Evolutionary conservation across 2,329 filamentous ascomycete genomes (phyloP), one percentile per base, ranked within the genome.

Genomic region (Ascochyta rabiei): DNA sequence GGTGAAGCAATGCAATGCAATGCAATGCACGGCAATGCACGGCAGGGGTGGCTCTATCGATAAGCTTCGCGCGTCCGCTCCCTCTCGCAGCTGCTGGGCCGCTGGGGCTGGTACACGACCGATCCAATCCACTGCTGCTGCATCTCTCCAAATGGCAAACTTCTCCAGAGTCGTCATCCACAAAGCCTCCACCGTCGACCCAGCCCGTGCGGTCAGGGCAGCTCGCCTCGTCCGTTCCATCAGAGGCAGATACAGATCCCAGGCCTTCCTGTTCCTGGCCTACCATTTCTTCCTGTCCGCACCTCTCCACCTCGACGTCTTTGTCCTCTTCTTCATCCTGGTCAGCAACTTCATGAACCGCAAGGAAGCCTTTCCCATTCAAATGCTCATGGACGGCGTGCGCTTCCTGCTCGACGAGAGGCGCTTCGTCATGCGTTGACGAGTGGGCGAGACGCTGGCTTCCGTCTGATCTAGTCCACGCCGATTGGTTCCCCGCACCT

Each of bases 331-430:
- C 53, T 72, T 71, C 49, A 69, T 72, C 44, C 65, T 72, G n/a
- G 68, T 71, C 61, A 70, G 65, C 65, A 72, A 72, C 56, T 71
- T 69, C 30, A 71, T 72, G 68, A 72, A 72, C 46, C 67, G 67
- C 10, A 62, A 68, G 10, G 56, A 71, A 12, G 62, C 68, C 1
- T 67, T 70, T 24, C 68, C 69, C 1, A 63, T 51, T 28, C 69
- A 69, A 19, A 42, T 71, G 45, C 43, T 65, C 26, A 43, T 67
- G 13, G 65, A 71, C 43, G 69, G 62, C 3, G 58, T 68, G 2
- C 66, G 63, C 46, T 61, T 71, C 35, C 48, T 72, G 47, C 40
- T 68, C 15, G 64, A 70, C 46, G 65, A 72, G 31, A 57, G 66
- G 37, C 62, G 69, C 38, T 62, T 64, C 48, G 48, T 65, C 16